phyloP scores from a whole-genome alignment of 1,139 yeast species.

The Arxiozyma slooffiae region DNA sequence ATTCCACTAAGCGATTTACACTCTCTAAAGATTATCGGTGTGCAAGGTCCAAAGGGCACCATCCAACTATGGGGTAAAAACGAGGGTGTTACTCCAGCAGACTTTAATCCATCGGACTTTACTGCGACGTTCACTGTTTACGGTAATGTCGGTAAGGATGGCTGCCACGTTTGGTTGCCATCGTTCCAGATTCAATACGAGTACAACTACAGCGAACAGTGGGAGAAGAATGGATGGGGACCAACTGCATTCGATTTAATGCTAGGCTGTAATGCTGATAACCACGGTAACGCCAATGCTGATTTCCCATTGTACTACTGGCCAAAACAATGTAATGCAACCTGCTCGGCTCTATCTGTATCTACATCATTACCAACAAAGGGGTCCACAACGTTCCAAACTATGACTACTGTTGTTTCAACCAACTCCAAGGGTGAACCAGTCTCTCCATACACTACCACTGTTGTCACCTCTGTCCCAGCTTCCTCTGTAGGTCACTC shows the following conservation, averaged over 20 bases:
- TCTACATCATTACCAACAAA: no score
- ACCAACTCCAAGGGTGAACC: no score
- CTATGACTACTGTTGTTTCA: no score
- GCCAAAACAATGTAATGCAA: slow-evolving; percentile 7
- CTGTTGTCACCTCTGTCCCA: no score
- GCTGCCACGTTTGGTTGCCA: slow-evolving; percentile 17
- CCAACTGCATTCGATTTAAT: slow-evolving; percentile 19
- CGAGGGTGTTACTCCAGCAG: slow-evolving; percentile 12
- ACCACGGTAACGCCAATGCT: slow-evolving; percentile 20
- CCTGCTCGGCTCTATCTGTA: not conserved
- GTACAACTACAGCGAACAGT: slow-evolving; percentile 13
- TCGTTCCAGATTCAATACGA: slow-evolving; percentile 29
- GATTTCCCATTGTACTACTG: slow-evolving; percentile 29
- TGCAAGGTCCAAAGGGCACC: slow-evolving; percentile 19
- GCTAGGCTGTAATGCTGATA: slow-evolving; percentile 26
- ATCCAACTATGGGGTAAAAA: slow-evolving; percentile 23
- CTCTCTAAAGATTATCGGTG: slow-evolving; percentile 26
- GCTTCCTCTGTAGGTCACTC: no score
- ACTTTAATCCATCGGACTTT: slow-evolving; percentile 24
- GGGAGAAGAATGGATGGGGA: slow-evolving; percentile 16
- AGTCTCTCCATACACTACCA: no score
- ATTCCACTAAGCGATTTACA: slow-evolving; percentile 18
- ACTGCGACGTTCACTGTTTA: slow-evolving; percentile 20
- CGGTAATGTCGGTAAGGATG: slow-evolving; percentile 9
- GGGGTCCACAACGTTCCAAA: no score